Conservation (phyloP, 2,329 filamentous ascomycete genomes). For the Penicillium occitanis region DNA sequence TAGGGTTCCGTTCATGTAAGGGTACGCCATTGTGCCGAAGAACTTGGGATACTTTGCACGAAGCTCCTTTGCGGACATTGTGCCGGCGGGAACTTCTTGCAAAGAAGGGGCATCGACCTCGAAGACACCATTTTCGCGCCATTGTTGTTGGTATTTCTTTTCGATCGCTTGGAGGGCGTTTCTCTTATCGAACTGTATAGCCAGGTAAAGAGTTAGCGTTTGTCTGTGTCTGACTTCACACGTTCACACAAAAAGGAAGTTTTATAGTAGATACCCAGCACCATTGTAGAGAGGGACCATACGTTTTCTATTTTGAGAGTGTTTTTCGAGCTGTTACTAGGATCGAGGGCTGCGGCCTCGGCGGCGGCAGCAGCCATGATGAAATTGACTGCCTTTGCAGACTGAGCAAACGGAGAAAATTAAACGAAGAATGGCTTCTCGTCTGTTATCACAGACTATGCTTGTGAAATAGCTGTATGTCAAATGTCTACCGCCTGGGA, state of each 20-base stretch:
- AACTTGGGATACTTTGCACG: slow-evolving; percentile 85
- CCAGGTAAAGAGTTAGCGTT: background rate
- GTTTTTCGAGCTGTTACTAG: slow-evolving; percentile 56
- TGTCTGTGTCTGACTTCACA: background rate
- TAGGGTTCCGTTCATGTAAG: slow-evolving; percentile 83
- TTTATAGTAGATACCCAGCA: background rate
- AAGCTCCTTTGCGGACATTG: slow-evolving; percentile 71
- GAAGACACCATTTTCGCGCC: slow-evolving; percentile 76
- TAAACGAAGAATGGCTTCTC: background rate
- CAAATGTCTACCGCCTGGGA: background rate
- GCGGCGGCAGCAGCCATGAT: slow-evolving; percentile 49
- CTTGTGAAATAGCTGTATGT: background rate
- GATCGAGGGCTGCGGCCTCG: slow-evolving; percentile 57
- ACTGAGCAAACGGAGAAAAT: background rate
- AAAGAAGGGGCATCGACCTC: slow-evolving; percentile 79
- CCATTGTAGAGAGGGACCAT: slow-evolving; percentile 18
- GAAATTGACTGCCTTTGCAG: background rate
- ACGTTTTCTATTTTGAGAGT: slow-evolving; percentile 66
- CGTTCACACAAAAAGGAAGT: background rate
- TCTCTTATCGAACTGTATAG: slow-evolving; percentile 73
- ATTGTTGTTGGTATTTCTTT: slow-evolving; percentile 88
- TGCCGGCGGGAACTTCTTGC: slow-evolving; percentile 71
- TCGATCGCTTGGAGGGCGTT: slow-evolving; percentile 79
- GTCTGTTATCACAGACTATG: background rate
- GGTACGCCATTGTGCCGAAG: slow-evolving; percentile 76